Base-by-base conservation (phyloP, 352 stramenopile genomes). In the Globisporangium splendens region DNA sequence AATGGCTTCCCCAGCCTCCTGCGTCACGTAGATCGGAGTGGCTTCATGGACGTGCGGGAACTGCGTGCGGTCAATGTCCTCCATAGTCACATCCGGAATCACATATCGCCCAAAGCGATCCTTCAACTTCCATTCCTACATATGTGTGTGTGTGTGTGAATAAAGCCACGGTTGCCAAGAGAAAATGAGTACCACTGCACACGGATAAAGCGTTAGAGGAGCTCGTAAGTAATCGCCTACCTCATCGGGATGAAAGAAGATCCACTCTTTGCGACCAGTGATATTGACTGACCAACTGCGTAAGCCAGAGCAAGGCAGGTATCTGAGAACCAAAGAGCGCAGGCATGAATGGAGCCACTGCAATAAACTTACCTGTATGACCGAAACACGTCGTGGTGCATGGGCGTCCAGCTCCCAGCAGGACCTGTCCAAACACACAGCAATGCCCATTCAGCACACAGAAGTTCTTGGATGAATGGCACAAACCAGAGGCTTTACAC, bases 321-420 rank as follows among this genome's bases (percentile, higher is more conserved):
- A 2, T 8, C 28, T 35, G 28, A 35, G 28, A 35, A 35, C 28
- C 28, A 35, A 35, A 35, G 28, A 35, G 28, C 28, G 28, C 28
- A 22, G 12, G 6, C 8, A 18, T 8, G 15, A 12, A 31, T 14
- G 22, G 4, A 14, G 3, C 8, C 11, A 49, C 8, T 21, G 4
- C 2, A 17, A 56, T n/a, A 8, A 3, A 54, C 20, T 21, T 63
- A 89, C 84, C 84, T 98, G 75, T 98, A 98, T 13, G 93, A 98
- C 31, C 88, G 84, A 18, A 99, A 88, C 2, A 99, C 97, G 72
- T 99, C 97, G 47, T 98, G 91, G 68, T 99, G 97, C 56, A 98
- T 69, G 1, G 75, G 74, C 8, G 97, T 99, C 60, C 66, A 87
- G 31, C 94, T 98, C 50, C 79, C 86, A 22, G 66, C 55, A 5